Percentiles rank a stretch among this genome's conserved stretches.
Evolutionary conservation across 192 early-diverging fungal genomes (phyloP).

Genomic region (Coemansia pectinata): DNA sequence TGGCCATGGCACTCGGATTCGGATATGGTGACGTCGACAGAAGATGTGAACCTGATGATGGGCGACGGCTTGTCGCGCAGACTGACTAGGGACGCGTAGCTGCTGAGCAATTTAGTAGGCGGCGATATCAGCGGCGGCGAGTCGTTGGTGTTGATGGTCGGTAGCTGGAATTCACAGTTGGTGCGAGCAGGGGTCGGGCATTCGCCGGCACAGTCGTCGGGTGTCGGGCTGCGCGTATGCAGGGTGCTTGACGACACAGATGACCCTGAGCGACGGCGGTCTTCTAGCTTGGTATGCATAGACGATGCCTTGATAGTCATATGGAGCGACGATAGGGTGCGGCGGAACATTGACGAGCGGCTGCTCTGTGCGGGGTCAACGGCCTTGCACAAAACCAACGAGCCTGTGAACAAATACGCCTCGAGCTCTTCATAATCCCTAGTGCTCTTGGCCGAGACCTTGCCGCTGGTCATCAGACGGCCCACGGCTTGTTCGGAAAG

Average conservation of each 20-base stretch:
- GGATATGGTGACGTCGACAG: conserved; percentile 9
- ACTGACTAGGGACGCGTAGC: conserved; percentile 40
- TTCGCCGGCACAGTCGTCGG: background rate
- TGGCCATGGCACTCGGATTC: background rate
- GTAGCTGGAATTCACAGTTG: conserved; percentile 24
- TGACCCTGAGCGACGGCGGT: conserved; percentile 30
- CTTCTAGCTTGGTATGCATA: conserved; percentile 1
- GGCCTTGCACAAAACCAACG: conserved; percentile 27
- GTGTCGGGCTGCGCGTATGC: conserved; percentile 17
- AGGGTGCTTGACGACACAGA: conserved; percentile 38
- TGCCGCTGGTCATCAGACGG: conserved; percentile 27
- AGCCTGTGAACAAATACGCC: conserved; percentile 34
- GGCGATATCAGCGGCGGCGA: conserved; percentile 24
- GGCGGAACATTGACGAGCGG: conserved; percentile 23
- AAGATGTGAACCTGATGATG: conserved; percentile 29
- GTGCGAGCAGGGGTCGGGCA: background rate
- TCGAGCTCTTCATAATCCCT: conserved; percentile 24
- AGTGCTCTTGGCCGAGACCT: conserved; percentile 13
- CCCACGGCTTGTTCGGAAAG: conserved; percentile 10
- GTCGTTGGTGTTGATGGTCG: conserved; percentile 30
- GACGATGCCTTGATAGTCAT: conserved; percentile 20
- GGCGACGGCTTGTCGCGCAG: conserved; percentile 33
- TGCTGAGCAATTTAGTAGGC: conserved; percentile 22
- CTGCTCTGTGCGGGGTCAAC: background rate
- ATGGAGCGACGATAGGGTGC: conserved; percentile 49